Percentiles rank a stretch among this genome's conserved stretches.
Conservation (phyloP, 768 basidiomycete species). For the Xerocomellus intermedius region DNA sequence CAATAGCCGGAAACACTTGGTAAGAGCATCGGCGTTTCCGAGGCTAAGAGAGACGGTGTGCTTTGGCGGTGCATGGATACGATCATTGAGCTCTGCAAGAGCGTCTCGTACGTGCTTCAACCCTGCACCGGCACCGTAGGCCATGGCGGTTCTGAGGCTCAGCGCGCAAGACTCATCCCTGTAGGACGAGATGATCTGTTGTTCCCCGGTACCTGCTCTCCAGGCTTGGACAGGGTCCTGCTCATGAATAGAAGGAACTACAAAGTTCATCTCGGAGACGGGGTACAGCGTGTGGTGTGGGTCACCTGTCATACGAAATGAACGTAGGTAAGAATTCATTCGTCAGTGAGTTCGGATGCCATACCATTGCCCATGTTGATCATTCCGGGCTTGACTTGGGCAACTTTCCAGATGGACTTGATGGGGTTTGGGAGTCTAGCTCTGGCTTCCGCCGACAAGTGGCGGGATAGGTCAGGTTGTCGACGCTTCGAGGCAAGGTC, state of each 20-base stretch:
- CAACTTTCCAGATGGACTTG: slow-evolving; percentile 37
- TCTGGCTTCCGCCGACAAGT: slow-evolving; percentile 35
- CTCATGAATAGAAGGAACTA: slow-evolving; percentile 32
- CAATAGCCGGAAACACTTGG: slow-evolving; percentile 42
- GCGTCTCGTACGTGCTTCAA: slow-evolving; percentile 32
- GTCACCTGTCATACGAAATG: slow-evolving; percentile 24
- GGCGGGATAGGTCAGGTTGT: slow-evolving; percentile 32
- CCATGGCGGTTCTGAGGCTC: slow-evolving; percentile 35
- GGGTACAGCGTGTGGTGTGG: slow-evolving; percentile 36
- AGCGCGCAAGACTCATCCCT: slow-evolving; percentile 30
- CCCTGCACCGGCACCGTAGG: slow-evolving; percentile 40
- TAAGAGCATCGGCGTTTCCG: slow-evolving; percentile 42
- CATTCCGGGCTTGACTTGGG: slow-evolving; percentile 34
- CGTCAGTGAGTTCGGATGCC: neutral
- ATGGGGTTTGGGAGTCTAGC: slow-evolving; percentile 36
- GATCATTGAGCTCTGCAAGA: slow-evolving; percentile 36
- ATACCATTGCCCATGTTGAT: slow-evolving; percentile 40
- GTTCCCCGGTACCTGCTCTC: slow-evolving; percentile 27
- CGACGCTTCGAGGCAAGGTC: slow-evolving; percentile 24
- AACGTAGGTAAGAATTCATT: neutral
- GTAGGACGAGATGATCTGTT: slow-evolving; percentile 28
- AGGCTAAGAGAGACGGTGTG: slow-evolving; percentile 37
- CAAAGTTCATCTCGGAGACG: slow-evolving; percentile 33
- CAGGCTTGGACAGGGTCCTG: slow-evolving; percentile 32
- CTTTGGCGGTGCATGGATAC: slow-evolving; percentile 35